Evolutionary conservation across 2,329 filamentous ascomycete species (phyloP).

Genomic region (Ophiosphaerella herpotricha): DNA sequence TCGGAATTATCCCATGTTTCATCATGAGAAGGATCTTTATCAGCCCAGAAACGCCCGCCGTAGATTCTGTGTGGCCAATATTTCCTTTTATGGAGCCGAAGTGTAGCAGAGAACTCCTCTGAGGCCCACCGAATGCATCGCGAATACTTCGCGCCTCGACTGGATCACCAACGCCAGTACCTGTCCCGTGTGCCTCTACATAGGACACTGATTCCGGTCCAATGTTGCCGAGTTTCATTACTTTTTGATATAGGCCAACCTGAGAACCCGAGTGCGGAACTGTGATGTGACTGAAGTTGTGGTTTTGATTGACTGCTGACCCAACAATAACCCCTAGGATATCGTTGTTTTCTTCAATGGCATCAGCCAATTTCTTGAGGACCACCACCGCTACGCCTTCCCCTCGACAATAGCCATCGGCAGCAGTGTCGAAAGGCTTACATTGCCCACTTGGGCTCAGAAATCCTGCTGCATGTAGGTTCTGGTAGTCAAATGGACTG

Average conservation of each 20-base stretch:
- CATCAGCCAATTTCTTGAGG: slow-evolving; percentile 38
- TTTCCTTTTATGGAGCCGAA: slow-evolving; percentile 35
- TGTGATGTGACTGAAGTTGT: slow-evolving; percentile 25
- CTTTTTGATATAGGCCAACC: slow-evolving; percentile 9
- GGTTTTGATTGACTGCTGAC: slow-evolving; percentile 49
- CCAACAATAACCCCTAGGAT: slow-evolving; percentile 34
- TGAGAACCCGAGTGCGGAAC: slow-evolving; percentile 19
- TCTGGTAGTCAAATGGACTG: slow-evolving; percentile 35
- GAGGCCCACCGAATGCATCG: slow-evolving; percentile 7
- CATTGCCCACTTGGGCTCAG: slow-evolving; percentile 47
- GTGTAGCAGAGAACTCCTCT: slow-evolving; percentile 12
- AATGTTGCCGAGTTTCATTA: slow-evolving; percentile 37
- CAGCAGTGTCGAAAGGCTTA: slow-evolving; percentile 4
- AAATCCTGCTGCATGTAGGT: slow-evolving; percentile 46
- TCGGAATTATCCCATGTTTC: slow-evolving; percentile 12
- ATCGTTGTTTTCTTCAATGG: slow-evolving; percentile 43
- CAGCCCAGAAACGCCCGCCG: slow-evolving; percentile 31
- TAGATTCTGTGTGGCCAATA: slow-evolving; percentile 40
- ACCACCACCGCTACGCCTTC: slow-evolving; percentile 33
- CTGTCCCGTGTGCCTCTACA: slow-evolving; percentile 37
- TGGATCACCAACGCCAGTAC: slow-evolving; percentile 2
- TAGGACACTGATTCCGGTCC: slow-evolving; percentile 30
- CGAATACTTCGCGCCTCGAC: neutral
- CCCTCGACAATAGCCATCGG: slow-evolving; percentile 41
- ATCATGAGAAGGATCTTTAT: slow-evolving; percentile 39